These are phyloP conservation scores for Myochromella boudieri DNA, from an alignment of 768 basidiomycete species.

Conservation along the genomic window DNA sequence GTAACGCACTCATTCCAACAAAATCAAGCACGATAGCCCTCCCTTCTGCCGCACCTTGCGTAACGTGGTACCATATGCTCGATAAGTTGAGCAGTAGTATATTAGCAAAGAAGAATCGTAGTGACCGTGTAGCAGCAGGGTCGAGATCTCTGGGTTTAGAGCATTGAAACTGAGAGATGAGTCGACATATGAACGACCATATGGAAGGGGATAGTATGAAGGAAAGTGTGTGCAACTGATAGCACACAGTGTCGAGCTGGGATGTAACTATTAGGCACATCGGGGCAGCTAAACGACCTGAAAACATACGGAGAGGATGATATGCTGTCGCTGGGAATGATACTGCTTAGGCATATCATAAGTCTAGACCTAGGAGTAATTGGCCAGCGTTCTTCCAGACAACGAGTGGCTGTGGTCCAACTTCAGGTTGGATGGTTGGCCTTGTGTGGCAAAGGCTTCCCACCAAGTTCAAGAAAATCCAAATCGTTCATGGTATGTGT, in stretches of 20 bases:
- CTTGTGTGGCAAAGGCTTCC: conserved; percentile 12
- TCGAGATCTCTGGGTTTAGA: conserved; percentile 68
- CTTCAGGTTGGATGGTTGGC: conserved; percentile 10
- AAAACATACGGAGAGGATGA: conserved; percentile 60
- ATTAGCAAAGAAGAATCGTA: conserved; percentile 66
- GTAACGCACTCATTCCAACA: conserved; percentile 66
- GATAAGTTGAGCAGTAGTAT: conserved; percentile 58
- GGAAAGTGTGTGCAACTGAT: conserved; percentile 73
- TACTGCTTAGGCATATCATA: conserved; percentile 61
- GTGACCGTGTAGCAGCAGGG: conserved; percentile 45
- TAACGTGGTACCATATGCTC: conserved; percentile 62
- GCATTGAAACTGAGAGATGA: conserved; percentile 64
- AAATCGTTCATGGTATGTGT: not conserved
- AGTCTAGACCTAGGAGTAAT: conserved; percentile 15
- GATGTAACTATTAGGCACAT: conserved; percentile 9
- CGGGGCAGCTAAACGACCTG: not conserved
- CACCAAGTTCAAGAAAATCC: not conserved
- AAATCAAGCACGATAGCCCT: conserved; percentile 74
- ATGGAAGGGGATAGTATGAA: conserved; percentile 76
- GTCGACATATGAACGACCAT: conserved; percentile 51
- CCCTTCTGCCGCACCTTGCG: conserved; percentile 51
- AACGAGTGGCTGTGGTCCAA: not conserved
- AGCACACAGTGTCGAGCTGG: conserved; percentile 70
- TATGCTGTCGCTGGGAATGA: conserved; percentile 69
- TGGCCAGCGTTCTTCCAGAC: conserved; percentile 1